These are phyloP conservation scores for Aureobasidium sp. DNA, from an alignment of 2,329 filamentous ascomycete genomes.

Conservation along the genomic window DNA sequence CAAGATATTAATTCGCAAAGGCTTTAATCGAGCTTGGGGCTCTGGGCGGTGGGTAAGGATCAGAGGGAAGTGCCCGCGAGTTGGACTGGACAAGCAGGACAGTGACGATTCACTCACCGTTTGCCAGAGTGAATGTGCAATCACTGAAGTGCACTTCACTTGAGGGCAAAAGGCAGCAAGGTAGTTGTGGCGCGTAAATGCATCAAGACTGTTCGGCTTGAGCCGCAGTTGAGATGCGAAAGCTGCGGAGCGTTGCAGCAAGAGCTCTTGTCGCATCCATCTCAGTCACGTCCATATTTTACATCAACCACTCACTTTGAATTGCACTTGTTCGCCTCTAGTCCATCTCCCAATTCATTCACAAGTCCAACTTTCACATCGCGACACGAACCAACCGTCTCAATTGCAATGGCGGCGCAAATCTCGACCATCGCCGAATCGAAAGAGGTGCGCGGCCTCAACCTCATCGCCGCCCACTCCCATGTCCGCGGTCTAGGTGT, in stretches of 20 bases:
- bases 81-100: too few species aligned
- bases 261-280: neutral
- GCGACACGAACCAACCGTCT: neutral
- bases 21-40: neutral
- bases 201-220: neutral
- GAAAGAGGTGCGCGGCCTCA: slow-evolving; percentile 92
- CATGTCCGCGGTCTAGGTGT: slow-evolving; percentile 95
- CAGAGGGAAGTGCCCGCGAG: neutral
- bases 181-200: neutral
- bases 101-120: neutral
- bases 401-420: slow-evolving; percentile 12
- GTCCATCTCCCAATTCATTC: neutral
- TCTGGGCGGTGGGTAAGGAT: neutral
- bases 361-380: neutral
- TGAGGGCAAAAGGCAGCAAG: neutral
- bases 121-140: neutral
- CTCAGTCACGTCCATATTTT: neutral
- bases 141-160: neutral
- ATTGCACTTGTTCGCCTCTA: neutral
- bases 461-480: slow-evolving; percentile 96
- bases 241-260: slow-evolving; percentile 2
- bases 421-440: slow-evolving; percentile 86
- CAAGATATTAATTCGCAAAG: neutral
- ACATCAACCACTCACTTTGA: neutral
- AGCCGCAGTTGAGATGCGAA: neutral